These are phyloP conservation scores for Friedmanniomyces simplex DNA, from an alignment of 495 filamentous ascomycete species.

Conservation along the genomic window DNA sequence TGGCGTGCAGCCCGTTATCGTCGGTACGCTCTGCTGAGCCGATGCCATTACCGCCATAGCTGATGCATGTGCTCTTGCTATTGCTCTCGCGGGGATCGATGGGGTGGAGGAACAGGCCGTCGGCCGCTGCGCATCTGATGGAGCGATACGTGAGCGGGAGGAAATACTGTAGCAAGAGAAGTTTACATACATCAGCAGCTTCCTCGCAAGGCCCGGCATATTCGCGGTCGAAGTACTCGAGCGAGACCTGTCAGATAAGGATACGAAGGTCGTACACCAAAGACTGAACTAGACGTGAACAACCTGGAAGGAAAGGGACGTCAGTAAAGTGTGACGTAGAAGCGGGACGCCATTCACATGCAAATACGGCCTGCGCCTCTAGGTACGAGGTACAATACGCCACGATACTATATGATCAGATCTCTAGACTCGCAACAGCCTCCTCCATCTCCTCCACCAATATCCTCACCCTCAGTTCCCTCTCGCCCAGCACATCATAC, in stretches of 20 bases:
- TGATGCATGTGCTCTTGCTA: slow-evolving; percentile 66
- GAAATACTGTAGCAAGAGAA: slow-evolving; percentile 30
- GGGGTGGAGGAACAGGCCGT: slow-evolving; percentile 78
- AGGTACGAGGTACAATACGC: too few relatives aligned
- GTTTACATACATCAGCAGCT: slow-evolving; percentile 9
- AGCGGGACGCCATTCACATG: not conserved
- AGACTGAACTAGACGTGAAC: not conserved
- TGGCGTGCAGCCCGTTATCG: slow-evolving; percentile 28
- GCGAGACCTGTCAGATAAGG: too few relatives aligned
- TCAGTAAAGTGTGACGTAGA: not conserved
- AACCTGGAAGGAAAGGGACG: not conserved
- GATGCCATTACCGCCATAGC: slow-evolving; percentile 44
- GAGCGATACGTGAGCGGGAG: too few relatives aligned
- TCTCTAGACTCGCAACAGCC: not conserved
- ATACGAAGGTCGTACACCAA: too few relatives aligned
- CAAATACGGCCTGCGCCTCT: too few relatives aligned
- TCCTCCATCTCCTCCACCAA: slow-evolving; percentile 32
- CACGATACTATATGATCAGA: not conserved
- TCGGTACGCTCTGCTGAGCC: slow-evolving; percentile 33
- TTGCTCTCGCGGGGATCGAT: slow-evolving; percentile 34
- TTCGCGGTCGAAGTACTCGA: not conserved
- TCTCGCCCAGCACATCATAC: slow-evolving; percentile 43
- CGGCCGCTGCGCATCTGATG: slow-evolving; percentile 56
- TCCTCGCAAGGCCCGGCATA: slow-evolving; percentile 14
- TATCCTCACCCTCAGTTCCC: slow-evolving; percentile 43